A percentile compares a stretch with the other conserved stretches of the same genome.
phyloP scores from a whole-genome alignment of 1,284 basidiomycete species.

The Apiotrichum akiyoshidainum region DNA sequence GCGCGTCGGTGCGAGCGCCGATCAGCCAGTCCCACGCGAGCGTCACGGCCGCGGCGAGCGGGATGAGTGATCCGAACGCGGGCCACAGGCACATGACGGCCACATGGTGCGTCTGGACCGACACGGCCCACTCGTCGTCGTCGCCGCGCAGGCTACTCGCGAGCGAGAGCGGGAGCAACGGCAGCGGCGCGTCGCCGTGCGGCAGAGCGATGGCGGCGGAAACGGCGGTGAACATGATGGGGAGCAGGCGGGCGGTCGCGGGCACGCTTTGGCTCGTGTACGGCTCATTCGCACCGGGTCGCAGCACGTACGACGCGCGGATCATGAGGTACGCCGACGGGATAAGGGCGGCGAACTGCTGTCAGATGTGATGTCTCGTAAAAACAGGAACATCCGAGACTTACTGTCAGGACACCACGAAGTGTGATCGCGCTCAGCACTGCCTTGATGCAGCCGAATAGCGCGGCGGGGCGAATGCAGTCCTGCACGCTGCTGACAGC shows the following conservation, averaged over 20 bases:
- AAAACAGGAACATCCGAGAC: too few species aligned
- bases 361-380: background rate
- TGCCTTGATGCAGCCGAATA: background rate
- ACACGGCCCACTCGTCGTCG: slow-evolving; percentile 26
- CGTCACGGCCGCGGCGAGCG: slow-evolving; percentile 8
- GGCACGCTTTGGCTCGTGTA: slow-evolving; percentile 10
- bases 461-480: background rate
- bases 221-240: slow-evolving; percentile 15
- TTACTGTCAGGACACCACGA: background rate
- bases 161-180: slow-evolving; percentile 18
- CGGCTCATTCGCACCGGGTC: slow-evolving; percentile 6
- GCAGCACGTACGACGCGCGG: slow-evolving; percentile 14
- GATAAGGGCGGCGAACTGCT: slow-evolving; percentile 4
- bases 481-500: background rate
- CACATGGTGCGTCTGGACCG: slow-evolving; percentile 19
- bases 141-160: slow-evolving; percentile 17
- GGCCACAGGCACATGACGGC: slow-evolving; percentile 18
- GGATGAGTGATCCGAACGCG: background rate
- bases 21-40: slow-evolving; percentile 18
- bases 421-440: background rate
- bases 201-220: slow-evolving; percentile 11
- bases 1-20: slow-evolving; percentile 17
- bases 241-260: slow-evolving; percentile 16
- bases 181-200: slow-evolving; percentile 15
- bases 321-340: slow-evolving; percentile 17